Evolutionary conservation across 768 basidiomycete species (phyloP).

Genomic region (Leccinum imitatum): DNA sequence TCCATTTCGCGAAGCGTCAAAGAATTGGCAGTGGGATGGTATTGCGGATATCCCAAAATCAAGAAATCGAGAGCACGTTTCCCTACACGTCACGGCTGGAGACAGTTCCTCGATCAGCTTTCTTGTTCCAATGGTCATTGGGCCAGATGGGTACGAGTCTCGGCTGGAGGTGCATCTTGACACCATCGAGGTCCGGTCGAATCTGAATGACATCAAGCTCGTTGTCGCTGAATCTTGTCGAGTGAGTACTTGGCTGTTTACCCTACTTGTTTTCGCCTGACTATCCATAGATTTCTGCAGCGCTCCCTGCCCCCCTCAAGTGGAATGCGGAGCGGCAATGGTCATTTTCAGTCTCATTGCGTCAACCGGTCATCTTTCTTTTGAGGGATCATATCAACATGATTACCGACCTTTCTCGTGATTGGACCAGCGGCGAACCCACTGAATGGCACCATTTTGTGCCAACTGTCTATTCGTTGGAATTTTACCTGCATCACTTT

Average conservation of each 20-base stretch:
- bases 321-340: constrained; percentile 86
- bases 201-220: constrained; percentile 84
- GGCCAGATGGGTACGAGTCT: constrained; percentile 72
- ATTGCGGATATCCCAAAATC: constrained; percentile 34
- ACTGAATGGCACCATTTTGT: constrained; percentile 80
- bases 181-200: constrained; percentile 72
- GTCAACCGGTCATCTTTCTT: constrained; percentile 71
- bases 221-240: constrained; percentile 76
- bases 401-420: constrained; percentile 88
- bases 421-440: constrained; percentile 85
- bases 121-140: constrained; percentile 77
- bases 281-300: constrained; percentile 55
- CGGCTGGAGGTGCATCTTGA: constrained; percentile 82
- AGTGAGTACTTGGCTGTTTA: constrained; percentile 40
- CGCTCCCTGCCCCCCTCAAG: constrained; percentile 74
- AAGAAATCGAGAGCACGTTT: too few relatives aligned
- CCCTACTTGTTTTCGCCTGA: constrained; percentile 3
- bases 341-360: constrained; percentile 70
- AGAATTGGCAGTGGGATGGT: constrained; percentile 97
- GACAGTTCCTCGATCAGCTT: constrained; percentile 86
- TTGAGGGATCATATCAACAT: constrained; percentile 94
- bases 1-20: constrained; percentile 92
- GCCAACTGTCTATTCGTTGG: constrained; percentile 74
- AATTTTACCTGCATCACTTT: constrained; percentile 73
- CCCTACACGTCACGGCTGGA: constrained; percentile 55